Base-by-base conservation (phyloP, 2,329 filamentous ascomycete genomes). In the Daldinia eschscholtzii region DNA sequence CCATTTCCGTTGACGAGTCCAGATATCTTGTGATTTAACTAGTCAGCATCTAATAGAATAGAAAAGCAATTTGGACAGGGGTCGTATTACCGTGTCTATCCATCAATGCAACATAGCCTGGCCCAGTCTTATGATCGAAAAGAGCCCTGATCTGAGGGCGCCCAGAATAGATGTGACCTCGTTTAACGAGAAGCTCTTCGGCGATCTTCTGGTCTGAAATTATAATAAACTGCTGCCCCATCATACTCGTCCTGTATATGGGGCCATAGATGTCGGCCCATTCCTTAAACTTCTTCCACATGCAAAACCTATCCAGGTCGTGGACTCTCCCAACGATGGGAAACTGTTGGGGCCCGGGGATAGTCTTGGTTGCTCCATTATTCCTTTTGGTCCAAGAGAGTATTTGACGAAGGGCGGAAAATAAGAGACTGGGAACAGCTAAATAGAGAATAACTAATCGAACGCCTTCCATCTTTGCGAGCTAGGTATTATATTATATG, bases 1-100 rank as follows among this genome's bases (percentile, higher is more conserved):
- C 84, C 84, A 86, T 76, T 85, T 86, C 23, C 84, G 80, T 70
- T 86, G 84, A 5, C 76, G 78, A 39, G 80, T 82, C 84, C 84
- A 86, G 46, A 75, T 81, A 28, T 85, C 84, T 85, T 61, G 1
- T 20, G 35, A 30, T 30, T 30, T 28, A n/a, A 42, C 2, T 56
- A 42, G 26, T 57, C 9, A 64, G 60, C 56, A 64, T 57, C 5
- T 37, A 13, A 28, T n/a, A 44, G 61, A 13, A 67, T 2, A 48
- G 9, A 4, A 23, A 15, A 6, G 7, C 9, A 35, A 39, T 15
- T 23, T 23, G 7, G 2, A 42, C 46, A 35, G 33, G 7, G 28
- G n/a, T 37, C 30, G 56, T 37, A 68, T 70, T 70, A 85, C 83
- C 82, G 68, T 84, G 81, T 15, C 83, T 79, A 65, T 86, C 84